Evolutionary conservation across 352 stramenopile species (phyloP), one percentile per base, ranked within the genome.

Genomic region (Globisporangium heterothallicum): DNA sequence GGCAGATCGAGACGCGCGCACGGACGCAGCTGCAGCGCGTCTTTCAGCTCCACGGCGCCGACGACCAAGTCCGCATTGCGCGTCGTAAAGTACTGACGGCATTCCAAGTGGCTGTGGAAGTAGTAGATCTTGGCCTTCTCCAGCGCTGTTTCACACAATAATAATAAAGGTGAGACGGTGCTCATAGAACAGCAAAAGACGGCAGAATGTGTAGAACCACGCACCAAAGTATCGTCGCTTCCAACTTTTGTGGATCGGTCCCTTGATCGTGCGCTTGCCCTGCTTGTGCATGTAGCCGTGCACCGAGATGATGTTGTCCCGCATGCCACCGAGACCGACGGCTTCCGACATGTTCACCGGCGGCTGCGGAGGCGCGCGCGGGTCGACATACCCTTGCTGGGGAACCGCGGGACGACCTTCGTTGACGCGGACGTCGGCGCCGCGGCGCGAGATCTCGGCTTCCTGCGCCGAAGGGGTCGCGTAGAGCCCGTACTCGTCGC

Each of bases 281-380:
- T 94, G 84, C 64, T 94, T 94, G 84, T 94, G 81, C 73, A 94
- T 76, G 70, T 92, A 94, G 47, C 84, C 84, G 59, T 94, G 84
- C 38, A 94, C 81, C 40, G 80, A 88, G 54, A 94, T 94, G 64
- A 94, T 84, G 66, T 93, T 93, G 69, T 78, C 74, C 59, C 88
- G 75, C 30, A 36, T 36, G 30, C 3, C 30, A 18, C 53, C 51
- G 14, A 35, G 44, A 18, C 34, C 79, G 14, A 86, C 74, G 46
- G 74, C 75, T 54, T 87, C 76, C 42, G 77, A 86, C 63, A 92
- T 68, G 64, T 87, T 85, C 53, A 88, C 73, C 0, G 78, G 74
- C 30, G 78, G 80, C 38, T 85, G 61, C 8, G 67, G 70, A 22
- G 68, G 60, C 27, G 63, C 78, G 6, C 64, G 78, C 35, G 80